These are phyloP conservation scores for Candida buenavistaensis DNA, from an alignment of 1,139 yeast species.

Conservation along the genomic window DNA sequence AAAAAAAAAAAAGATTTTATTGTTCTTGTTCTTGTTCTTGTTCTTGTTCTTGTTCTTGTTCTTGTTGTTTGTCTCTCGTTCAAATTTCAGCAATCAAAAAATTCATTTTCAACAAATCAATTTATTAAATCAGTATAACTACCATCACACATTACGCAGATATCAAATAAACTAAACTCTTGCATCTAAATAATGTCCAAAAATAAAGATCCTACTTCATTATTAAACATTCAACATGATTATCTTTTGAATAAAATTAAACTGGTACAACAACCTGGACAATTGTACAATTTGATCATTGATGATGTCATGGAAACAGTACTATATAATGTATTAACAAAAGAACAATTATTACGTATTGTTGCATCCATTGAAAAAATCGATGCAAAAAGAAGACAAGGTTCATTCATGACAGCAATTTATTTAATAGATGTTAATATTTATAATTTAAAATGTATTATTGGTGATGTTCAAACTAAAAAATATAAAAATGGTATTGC, in stretches of 20 bases:
- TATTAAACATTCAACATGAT: constrained; percentile 35
- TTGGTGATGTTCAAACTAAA: constrained; percentile 40
- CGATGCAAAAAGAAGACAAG: constrained; percentile 36
- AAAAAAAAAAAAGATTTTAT: too few species aligned
- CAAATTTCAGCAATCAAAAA: too few species aligned
- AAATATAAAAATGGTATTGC: constrained; percentile 43
- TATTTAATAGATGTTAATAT: constrained; percentile 40
- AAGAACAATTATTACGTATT: constrained; percentile 39
- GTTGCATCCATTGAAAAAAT: constrained; percentile 44
- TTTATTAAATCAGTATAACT: too few species aligned
- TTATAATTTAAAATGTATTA: constrained; percentile 42
- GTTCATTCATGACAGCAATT: constrained; percentile 42
- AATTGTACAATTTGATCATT: constrained; percentile 38
- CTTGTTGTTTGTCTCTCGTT: too few species aligned
- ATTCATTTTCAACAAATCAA: too few species aligned
- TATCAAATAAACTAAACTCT: too few species aligned
- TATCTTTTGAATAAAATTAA: constrained; percentile 38
- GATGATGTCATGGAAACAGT: constrained; percentile 39
- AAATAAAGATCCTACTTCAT: constrained; percentile 34
- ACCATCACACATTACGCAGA: too few species aligned
- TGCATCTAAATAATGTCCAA: constrained; percentile 12
- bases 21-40: too few species aligned
- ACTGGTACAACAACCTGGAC: constrained; percentile 32
- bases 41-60: too few species aligned
- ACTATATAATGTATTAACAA: constrained; percentile 35